Percentiles rank a stretch among this genome's conserved stretches.
Evolutionary conservation across 2,329 filamentous ascomycete genomes (phyloP).

Genomic region (Arthrobotrys conoides): DNA sequence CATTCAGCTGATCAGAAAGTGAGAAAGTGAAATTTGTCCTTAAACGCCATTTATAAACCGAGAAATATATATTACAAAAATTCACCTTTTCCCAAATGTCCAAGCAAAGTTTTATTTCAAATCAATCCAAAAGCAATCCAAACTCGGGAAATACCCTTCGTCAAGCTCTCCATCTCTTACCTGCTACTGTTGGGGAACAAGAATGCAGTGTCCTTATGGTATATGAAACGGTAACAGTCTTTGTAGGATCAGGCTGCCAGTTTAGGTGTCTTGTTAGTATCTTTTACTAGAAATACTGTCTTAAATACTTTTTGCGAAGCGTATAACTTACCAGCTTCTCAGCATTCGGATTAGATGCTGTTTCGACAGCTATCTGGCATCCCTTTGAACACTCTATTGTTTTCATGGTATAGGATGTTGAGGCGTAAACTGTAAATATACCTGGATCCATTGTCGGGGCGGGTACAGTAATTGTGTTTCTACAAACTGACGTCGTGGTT

Average conservation of each 20-base stretch:
- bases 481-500: neutral
- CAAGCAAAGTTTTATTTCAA: neutral
- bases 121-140: neutral
- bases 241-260: neutral
- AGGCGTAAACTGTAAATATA: neutral
- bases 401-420: neutral
- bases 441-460: constrained; percentile 3
- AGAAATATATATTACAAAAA: neutral
- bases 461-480: constrained; percentile 2
- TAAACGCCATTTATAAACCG: neutral
- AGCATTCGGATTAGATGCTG: neutral
- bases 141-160: too few species aligned
- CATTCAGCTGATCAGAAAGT: neutral
- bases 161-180: constrained; percentile 8
- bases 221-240: neutral
- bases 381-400: neutral
- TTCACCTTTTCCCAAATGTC: neutral
- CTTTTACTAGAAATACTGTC: too few species aligned
- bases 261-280: too few species aligned
- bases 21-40: neutral
- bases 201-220: neutral
- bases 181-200: neutral
- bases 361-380: neutral
- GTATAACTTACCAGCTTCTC: neutral
- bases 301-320: neutral